Evolutionary conservation across 257 asterid species (phyloP).

Genomic region (Solanum gandarillasii): DNA sequence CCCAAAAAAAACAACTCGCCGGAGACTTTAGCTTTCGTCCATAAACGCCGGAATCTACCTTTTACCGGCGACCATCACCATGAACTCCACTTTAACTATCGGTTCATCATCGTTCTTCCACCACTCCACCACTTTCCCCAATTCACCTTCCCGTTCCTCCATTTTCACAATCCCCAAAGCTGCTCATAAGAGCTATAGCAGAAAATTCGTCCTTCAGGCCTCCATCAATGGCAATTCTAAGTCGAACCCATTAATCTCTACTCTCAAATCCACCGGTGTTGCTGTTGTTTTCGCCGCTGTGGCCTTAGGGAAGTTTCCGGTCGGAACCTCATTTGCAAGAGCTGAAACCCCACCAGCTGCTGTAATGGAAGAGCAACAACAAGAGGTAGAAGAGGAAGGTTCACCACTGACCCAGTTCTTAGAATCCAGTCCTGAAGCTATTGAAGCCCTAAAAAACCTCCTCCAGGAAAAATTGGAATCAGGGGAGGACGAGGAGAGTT

Average conservation of each 20-base stretch:
- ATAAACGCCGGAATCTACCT: neutral
- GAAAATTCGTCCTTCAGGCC: neutral
- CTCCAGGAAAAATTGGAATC: constrained; percentile 57
- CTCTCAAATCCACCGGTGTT: constrained; percentile 40
- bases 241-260: constrained; percentile 10
- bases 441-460: constrained; percentile 38
- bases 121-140: neutral
- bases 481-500: constrained; percentile 60
- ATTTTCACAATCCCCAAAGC: neutral
- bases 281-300: constrained; percentile 48
- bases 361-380: constrained; percentile 12
- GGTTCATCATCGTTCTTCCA: neutral
- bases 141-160: neutral
- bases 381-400: constrained; percentile 9
- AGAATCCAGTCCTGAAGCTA: constrained; percentile 43
- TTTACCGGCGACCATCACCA: neutral
- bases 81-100: neutral
- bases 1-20: neutral
- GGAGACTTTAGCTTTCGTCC: neutral
- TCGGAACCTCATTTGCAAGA: constrained; percentile 14
- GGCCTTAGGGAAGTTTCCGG: constrained; percentile 27
- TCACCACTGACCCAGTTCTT: constrained; percentile 38
- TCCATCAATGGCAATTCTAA: constrained; percentile 16
- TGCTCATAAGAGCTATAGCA: neutral
- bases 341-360: constrained; percentile 21